phyloP scores from a whole-genome alignment of 2,329 filamentous ascomycete genomes.

The Penicillium verrucosum region DNA sequence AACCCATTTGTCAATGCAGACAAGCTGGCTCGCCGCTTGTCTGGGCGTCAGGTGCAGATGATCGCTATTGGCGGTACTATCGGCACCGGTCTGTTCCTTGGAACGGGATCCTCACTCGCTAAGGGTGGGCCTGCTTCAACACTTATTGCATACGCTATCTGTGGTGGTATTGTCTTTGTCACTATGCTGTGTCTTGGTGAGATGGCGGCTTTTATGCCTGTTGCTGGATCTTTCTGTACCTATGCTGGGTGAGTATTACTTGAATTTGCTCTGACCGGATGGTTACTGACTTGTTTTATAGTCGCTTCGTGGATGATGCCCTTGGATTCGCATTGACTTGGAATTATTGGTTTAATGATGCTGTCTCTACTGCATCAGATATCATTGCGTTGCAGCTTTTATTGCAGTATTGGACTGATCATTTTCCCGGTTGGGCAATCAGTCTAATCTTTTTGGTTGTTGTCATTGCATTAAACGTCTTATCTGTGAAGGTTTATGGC shows the following conservation, averaged over 20 bases:
- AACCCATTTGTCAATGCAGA: constrained; percentile 39
- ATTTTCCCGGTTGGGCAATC: constrained; percentile 62
- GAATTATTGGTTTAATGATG: constrained; percentile 64
- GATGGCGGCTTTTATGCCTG: constrained; percentile 58
- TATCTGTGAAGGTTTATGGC: constrained; percentile 54
- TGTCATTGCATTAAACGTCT: constrained; percentile 52
- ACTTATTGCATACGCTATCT: constrained; percentile 56
- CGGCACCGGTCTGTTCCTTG: constrained; percentile 59
- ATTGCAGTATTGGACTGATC: constrained; percentile 60
- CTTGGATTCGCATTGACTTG: constrained; percentile 46
- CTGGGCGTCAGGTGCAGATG: constrained; percentile 65
- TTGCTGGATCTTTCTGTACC: constrained; percentile 55
- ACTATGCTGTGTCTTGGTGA: constrained; percentile 60
- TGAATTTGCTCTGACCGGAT: not conserved
- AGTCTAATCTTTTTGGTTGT: constrained; percentile 61
- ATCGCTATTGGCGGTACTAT: constrained; percentile 54
- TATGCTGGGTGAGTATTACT: constrained; percentile 48
- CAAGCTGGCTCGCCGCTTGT: constrained; percentile 54
- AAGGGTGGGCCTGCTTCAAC: constrained; percentile 60
- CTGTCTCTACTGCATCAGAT: constrained; percentile 59
- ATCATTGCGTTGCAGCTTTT: constrained; percentile 58
- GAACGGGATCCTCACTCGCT: constrained; percentile 58
- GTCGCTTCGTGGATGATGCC: constrained; percentile 45
- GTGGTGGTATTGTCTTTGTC: constrained; percentile 56
- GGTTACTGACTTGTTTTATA: constrained; percentile 15